Base-by-base conservation (phyloP, 2,329 filamentous ascomycete genomes). In the Arthrinium phaeospermum region DNA sequence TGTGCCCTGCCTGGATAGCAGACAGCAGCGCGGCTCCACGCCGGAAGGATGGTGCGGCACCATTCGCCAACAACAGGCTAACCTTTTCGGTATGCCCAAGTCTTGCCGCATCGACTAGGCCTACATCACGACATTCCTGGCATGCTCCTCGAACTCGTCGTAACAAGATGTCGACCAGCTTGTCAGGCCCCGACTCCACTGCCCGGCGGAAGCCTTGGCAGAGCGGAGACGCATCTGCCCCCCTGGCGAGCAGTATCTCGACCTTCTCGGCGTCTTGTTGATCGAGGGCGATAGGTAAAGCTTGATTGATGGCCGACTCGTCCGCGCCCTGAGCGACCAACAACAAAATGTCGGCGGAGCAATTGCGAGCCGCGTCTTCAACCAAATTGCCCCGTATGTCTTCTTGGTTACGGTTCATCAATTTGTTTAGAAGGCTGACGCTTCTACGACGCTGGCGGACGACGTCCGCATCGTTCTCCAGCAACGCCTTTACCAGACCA, bases 401-500 rank as follows among this genome's bases (percentile, higher is more conserved):
- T 34, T 37, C 45, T 57, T 70, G 68, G 47, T 70, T 8, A 1
- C 45, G 47, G 4, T 53, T 30, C 12, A 30, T 16, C 45, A 70
- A 27, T 22, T n/a, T 12, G 13, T 70, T 70, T 13, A 44, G 19
- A 4, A 70, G 19, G 22, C 22, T 70, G 27, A 12, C 53, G 22
- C 68, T 70, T 16, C 44, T 70, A 12, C 68, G 44, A 37, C 68
- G 44, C 68, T 49, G 13, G 27, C 34, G 37, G 12, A 41, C 22
- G 34, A 70, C 68, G 16, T 70, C 68, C 0, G 68, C 68, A 51
- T 41, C 68, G 46, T 46, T 46, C 3, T 70, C 68, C 22, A 70
- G 68, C 19, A 70, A 22, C 22, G 34, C 68, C 27, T 70, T 8
- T 1, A 70, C 68, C 16, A 70, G 14, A 2, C 68, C 68, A 13